Percentiles rank a stretch among this genome's conserved stretches.
These are phyloP conservation scores for Candida easanensis DNA, from an alignment of 805 yeast genomes.

Conservation along the genomic window DNA sequence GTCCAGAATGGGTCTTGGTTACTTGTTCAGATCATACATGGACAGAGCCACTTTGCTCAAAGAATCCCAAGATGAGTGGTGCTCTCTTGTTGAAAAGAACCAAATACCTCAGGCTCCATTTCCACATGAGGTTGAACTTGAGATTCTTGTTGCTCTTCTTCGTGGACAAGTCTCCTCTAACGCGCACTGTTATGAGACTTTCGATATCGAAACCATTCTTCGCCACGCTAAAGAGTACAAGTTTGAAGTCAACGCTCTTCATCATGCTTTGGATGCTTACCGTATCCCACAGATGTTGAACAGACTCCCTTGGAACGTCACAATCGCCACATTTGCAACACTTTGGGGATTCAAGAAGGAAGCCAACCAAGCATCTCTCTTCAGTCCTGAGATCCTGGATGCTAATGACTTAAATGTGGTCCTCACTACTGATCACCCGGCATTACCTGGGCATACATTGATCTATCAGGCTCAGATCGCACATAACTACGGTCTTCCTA, in stretches of 20 bases:
- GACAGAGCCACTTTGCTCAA: constrained; percentile 8
- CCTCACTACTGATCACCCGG: constrained; percentile 12
- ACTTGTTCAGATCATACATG: constrained; percentile 11
- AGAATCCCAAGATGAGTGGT: constrained; percentile 10
- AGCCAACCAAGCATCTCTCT: constrained; percentile 9
- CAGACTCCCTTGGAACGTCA: constrained; percentile 9
- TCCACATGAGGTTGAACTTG: constrained; percentile 9
- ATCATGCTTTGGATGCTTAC: constrained; percentile 10
- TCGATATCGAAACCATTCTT: constrained; percentile 9
- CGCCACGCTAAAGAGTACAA: constrained; percentile 8
- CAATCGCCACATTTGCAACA: constrained; percentile 10
- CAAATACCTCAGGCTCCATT: constrained; percentile 2
- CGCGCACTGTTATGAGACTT: constrained; percentile 12
- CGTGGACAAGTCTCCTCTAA: constrained; percentile 10
- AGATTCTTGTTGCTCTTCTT: constrained; percentile 8
- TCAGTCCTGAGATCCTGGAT: constrained; percentile 8
- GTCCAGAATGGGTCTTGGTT: constrained; percentile 11
- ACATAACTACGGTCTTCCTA: constrained; percentile 9
- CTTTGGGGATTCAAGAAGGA: constrained; percentile 12
- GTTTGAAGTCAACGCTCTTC: constrained; percentile 8
- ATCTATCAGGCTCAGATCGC: constrained; percentile 10
- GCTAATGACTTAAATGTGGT: constrained; percentile 6
- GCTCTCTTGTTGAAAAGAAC: constrained; percentile 2
- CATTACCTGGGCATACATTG: constrained; percentile 9
- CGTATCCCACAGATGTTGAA: constrained; percentile 5